Evolutionary conservation across 2,329 filamentous ascomycete species (phyloP), one percentile per base, ranked within the genome.

Genomic region (Allantophomopsis cytisporea): DNA sequence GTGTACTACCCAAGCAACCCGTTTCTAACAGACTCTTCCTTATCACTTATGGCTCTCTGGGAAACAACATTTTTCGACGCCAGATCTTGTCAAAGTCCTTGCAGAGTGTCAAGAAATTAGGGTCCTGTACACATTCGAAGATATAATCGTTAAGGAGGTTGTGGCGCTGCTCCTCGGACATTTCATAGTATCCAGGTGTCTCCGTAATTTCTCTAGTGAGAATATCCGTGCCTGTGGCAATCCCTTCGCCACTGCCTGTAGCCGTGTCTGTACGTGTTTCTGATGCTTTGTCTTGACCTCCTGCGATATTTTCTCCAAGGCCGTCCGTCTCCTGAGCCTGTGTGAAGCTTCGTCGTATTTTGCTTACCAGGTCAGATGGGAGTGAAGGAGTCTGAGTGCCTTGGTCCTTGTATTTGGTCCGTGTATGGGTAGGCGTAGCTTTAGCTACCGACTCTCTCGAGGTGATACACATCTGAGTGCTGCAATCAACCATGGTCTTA

Each of bases 31-130:
- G 10, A 6, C 7, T 12, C 4, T 28, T 12, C 7, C 23, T 3
- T 6, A 8, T 8, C 3, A 8, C 7, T 28, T 8, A 28, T 12
- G 3, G 5, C 23, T 28, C 8, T 8, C 11, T 3, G 5, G 23
- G 23, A 6, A 28, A 28, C 23, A 69, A 50, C n/a, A 59, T 61
- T 39, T 66, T 57, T 31, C 61, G 58, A 41, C 58, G 57, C 69
- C 69, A 73, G 44, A 64, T 61, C 11, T 55, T 55, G 38, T 64
- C 62, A 35, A 68, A 59, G 50, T 73, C 68, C 43, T 66, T 57
- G 38, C 66, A 65, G n/a, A 74, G 51, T 14, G 58, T 62, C 5
- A 66, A 40, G 43, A 75, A 74, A 15, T 62, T 56, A 3, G 64
- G 56, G 43, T 68, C 62, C 20, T 67, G 58, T 3, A 74, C 56